Evolutionary conservation across 2,329 filamentous ascomycete species (phyloP).

Genomic region (Colletotrichum chrysophilum): DNA sequence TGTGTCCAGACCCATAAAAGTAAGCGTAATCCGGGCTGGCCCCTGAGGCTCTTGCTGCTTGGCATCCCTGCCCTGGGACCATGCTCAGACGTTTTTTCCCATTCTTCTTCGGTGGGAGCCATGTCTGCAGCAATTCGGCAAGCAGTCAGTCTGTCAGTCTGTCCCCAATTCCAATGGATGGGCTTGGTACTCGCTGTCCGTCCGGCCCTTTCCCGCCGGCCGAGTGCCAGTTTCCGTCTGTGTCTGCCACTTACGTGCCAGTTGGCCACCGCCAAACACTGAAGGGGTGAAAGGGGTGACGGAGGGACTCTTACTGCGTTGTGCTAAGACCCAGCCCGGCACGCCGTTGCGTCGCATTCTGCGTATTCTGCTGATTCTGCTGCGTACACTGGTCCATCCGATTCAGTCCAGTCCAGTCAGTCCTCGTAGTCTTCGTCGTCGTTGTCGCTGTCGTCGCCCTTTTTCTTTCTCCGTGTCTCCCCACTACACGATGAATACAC

Average conservation of each 20-base stretch:
- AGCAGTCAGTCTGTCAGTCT: neutral
- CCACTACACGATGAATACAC: neutral
- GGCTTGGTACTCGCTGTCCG: neutral
- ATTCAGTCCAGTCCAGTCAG: neutral
- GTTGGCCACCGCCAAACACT: neutral
- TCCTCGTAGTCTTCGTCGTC: neutral
- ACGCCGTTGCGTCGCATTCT: neutral
- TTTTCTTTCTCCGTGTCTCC: neutral
- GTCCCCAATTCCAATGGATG: neutral
- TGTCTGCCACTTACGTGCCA: neutral
- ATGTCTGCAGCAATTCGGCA: neutral
- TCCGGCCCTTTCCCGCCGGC: neutral
- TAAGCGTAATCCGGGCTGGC: slow-evolving; percentile 5
- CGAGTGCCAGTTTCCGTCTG: neutral
- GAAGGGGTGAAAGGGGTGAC: neutral
- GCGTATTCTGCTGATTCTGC: neutral
- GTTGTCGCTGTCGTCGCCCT: neutral
- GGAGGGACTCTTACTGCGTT: neutral
- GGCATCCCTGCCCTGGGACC: slow-evolving; percentile 13
- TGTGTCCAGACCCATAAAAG: neutral
- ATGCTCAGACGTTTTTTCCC: slow-evolving; percentile 14
- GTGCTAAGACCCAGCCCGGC: neutral
- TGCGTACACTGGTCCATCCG: neutral
- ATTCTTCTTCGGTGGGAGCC: neutral
- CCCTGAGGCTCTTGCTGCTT: slow-evolving; percentile 19